Base-by-base conservation (phyloP, 495 filamentous ascomycete genomes). In the Annulohypoxylon nitens region DNA sequence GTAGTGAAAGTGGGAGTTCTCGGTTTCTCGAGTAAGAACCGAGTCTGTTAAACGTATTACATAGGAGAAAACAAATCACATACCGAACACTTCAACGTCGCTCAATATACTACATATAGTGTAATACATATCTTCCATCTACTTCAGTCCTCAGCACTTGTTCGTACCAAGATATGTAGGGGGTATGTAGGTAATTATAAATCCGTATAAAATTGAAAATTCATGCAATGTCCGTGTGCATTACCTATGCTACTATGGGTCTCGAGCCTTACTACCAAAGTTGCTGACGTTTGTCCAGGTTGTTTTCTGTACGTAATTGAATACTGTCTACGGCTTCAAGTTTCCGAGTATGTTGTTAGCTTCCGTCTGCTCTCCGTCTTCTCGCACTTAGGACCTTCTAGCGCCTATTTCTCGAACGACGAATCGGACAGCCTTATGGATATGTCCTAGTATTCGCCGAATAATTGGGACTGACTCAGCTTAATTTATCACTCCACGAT, bases 281-380 rank as follows among this genome's bases (percentile, higher is more conserved):
- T 14, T 1, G 43, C 16, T 59, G n/a, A 37, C 30, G 26, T 36
- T 26, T 54, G 36, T 25, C 18, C 37, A 41, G 53, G 67, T 70
- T 9, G 61, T 70, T 64, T 33, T 60, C 16, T 61, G 59, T 64
- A 70, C 67, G 67, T 70, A 70, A 70, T 70, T 59, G n/a, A 23
- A 70, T 23, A 37, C 18, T 34, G 33, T 54, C 8, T 37, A 4
- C 43, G 20, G 39, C 48, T 64, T 64, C 23, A 41, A 60, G n/a
- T 33, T 26, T n/a, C 37, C 37, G 34, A 59, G 37, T 59, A 59
- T 43, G 36, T 9, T 30, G 5, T 14, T 14, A 14, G 23, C 50
- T 26, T 53, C 50, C 8, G 18, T 50, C 20, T 45, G 41, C 41
- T 20, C 45, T 50, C 16, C 11, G 8, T 33, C 50, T 54, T 54